Percentiles rank a stretch among this genome's conserved stretches.
Evolutionary conservation across 495 filamentous ascomycete genomes (phyloP).

Genomic region (Penicillium odoratum): DNA sequence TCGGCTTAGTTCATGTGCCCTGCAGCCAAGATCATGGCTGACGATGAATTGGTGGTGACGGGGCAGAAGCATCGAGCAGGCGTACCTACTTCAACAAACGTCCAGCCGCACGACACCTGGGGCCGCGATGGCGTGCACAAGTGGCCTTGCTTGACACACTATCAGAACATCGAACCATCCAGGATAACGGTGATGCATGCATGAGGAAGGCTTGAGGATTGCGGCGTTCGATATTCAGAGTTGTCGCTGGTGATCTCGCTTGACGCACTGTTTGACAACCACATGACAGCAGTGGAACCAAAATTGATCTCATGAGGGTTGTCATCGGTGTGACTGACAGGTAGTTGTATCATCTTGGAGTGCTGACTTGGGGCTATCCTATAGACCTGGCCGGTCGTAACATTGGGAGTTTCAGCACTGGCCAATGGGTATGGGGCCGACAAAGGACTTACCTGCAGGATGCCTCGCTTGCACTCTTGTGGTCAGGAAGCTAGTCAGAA

Average conservation of each 20-base stretch:
- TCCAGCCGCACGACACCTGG: not conserved
- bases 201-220: not conserved
- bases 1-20: not conserved
- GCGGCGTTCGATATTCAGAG: not conserved
- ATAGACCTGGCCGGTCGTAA: not conserved
- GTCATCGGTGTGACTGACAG: no score
- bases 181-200: not conserved
- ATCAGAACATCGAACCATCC: conserved; percentile 6
- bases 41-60: not conserved
- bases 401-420: no score
- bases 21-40: not conserved
- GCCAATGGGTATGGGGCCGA: no score
- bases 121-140: conserved; percentile 3
- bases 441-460: no score
- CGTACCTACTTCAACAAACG: conserved; percentile 1
- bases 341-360: not conserved
- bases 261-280: not conserved
- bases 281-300: not conserved
- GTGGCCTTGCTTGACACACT: conserved; percentile 3
- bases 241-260: not conserved
- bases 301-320: not conserved
- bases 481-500: no score
- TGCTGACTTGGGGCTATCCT: conserved; percentile 1
- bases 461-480: no score
- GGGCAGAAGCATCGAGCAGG: not conserved